phyloP scores from a whole-genome alignment of 805 yeast genomes.

The Ogataea zsoltii region DNA sequence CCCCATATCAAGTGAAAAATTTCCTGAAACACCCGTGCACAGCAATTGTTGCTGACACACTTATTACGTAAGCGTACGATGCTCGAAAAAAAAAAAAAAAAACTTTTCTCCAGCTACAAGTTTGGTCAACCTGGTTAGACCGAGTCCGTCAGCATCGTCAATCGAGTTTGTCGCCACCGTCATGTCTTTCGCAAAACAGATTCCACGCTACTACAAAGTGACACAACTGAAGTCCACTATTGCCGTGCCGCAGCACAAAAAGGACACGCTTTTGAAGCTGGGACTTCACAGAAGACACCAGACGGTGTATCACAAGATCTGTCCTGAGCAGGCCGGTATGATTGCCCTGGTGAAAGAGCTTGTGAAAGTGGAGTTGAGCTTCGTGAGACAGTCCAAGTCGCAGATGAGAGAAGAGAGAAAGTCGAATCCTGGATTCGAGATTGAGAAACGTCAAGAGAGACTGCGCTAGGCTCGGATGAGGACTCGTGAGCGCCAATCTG shows the following conservation, averaged over 20 bases:
- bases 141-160: too few relatives aligned
- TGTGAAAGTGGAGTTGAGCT: slow-evolving; percentile 76
- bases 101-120: too few relatives aligned
- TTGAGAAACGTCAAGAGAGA: slow-evolving; percentile 36
- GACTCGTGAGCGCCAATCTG: too few relatives aligned
- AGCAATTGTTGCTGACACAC: too few relatives aligned
- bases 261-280: slow-evolving; percentile 64
- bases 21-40: too few relatives aligned
- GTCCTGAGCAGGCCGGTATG: slow-evolving; percentile 83
- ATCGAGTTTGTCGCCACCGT: too few relatives aligned
- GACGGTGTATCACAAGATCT: slow-evolving; percentile 67
- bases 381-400: slow-evolving; percentile 47
- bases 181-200: slow-evolving; percentile 18
- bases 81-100: too few relatives aligned
- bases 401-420: slow-evolving; percentile 59
- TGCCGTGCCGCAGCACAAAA: slow-evolving; percentile 72
- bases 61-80: too few relatives aligned
- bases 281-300: slow-evolving; percentile 79
- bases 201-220: slow-evolving; percentile 54
- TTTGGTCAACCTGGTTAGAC: too few relatives aligned
- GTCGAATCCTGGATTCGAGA: slow-evolving; percentile 63
- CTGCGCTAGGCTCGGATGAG: slow-evolving; percentile 6
- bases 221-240: slow-evolving; percentile 81
- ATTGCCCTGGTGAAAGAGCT: slow-evolving; percentile 82
- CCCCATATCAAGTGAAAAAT: too few relatives aligned